Conservation (phyloP, 768 basidiomycete species). For the Cystofilobasidium macerans region DNA sequence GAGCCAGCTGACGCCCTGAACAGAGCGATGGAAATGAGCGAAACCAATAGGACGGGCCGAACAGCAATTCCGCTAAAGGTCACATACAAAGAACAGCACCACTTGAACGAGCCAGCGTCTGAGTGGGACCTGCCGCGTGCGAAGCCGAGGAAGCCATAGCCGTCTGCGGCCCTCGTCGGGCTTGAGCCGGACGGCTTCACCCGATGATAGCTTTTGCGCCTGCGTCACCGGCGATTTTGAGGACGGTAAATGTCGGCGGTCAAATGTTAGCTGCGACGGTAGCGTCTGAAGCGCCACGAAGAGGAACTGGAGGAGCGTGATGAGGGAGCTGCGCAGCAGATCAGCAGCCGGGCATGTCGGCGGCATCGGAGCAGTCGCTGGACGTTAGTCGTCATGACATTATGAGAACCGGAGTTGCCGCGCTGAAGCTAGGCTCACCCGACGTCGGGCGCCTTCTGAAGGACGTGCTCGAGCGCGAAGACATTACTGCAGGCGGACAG, state of each 20-base stretch:
- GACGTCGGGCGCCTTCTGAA: slow-evolving; percentile 56
- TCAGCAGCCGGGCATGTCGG: neutral
- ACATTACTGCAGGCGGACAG: slow-evolving; percentile 45
- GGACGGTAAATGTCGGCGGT: too few species aligned
- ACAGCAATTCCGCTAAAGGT: too few species aligned
- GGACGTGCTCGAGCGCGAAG: slow-evolving; percentile 62
- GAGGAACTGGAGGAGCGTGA: slow-evolving; percentile 74
- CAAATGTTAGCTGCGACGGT: slow-evolving; percentile 52
- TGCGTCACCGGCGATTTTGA: too few species aligned
- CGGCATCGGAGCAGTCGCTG: too few species aligned
- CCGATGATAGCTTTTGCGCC: too few species aligned
- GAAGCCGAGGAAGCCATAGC: slow-evolving; percentile 43
- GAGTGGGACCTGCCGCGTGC: slow-evolving; percentile 58
- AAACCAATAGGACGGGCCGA: too few species aligned
- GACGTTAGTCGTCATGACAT: too few species aligned
- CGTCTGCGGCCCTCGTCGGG: neutral
- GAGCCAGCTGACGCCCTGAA: slow-evolving; percentile 34
- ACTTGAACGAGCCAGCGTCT: slow-evolving; percentile 61
- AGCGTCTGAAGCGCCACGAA: slow-evolving; percentile 62
- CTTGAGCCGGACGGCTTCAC: too few species aligned
- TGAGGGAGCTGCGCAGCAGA: slow-evolving; percentile 46
- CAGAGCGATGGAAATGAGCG: neutral
- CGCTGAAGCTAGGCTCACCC: slow-evolving; percentile 45
- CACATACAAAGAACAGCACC: slow-evolving; percentile 50
- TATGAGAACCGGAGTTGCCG: too few species aligned